Conservation (phyloP, 352 stramenopile genomes). For the Phytophthora rubi region DNA sequence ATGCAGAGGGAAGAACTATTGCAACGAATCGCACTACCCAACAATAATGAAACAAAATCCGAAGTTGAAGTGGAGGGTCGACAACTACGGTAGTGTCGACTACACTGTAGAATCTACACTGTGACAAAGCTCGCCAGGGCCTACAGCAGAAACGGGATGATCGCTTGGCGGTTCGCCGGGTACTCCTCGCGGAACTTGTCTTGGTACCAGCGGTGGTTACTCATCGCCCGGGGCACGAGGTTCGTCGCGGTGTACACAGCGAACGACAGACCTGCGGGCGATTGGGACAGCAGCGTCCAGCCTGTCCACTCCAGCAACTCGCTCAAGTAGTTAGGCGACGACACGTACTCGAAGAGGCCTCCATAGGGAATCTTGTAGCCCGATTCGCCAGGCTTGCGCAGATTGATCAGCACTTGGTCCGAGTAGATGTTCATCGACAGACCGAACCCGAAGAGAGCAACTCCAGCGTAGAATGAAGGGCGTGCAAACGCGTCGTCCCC, state of each 20-base stretch:
- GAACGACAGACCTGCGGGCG: slow-evolving; percentile 56
- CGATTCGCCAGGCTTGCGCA: slow-evolving; percentile 63
- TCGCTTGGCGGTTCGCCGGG: slow-evolving; percentile 38
- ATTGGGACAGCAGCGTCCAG: slow-evolving; percentile 68
- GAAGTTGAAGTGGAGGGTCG: slow-evolving; percentile 1
- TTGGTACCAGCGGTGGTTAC: slow-evolving; percentile 64
- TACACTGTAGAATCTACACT: not conserved
- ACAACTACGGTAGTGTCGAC: too few species aligned
- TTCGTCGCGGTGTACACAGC: slow-evolving; percentile 59
- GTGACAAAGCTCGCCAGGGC: not conserved
- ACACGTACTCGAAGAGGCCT: slow-evolving; percentile 75
- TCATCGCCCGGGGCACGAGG: slow-evolving; percentile 52
- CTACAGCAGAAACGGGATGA: slow-evolving; percentile 55
- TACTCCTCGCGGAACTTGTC: slow-evolving; percentile 62
- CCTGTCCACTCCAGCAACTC: slow-evolving; percentile 80
- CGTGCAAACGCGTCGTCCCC: slow-evolving; percentile 40
- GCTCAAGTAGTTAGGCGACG: slow-evolving; percentile 78
- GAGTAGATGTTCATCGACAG: slow-evolving; percentile 71
- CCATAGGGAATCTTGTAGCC: slow-evolving; percentile 67
- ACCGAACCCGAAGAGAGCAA: slow-evolving; percentile 56
- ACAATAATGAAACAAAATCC: not conserved
- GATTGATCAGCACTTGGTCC: slow-evolving; percentile 71
- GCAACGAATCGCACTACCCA: not conserved
- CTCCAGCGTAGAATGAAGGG: slow-evolving; percentile 60
- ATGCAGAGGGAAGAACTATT: too few species aligned